phyloP scores from a whole-genome alignment of 345 rosid genomes.

The Anacardium occidentale region DNA sequence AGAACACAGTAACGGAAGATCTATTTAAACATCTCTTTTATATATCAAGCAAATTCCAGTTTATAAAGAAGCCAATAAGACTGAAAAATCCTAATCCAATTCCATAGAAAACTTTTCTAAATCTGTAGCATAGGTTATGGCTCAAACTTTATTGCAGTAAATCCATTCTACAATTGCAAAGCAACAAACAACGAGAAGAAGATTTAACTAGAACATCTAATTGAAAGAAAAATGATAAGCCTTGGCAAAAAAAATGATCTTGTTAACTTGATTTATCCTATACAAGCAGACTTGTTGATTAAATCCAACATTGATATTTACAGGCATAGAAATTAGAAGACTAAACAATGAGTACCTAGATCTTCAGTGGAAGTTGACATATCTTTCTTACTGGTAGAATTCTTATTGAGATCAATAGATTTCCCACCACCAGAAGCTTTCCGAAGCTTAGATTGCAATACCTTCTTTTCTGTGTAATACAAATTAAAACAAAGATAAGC shows the following conservation, averaged over 20 bases:
- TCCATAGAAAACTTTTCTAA: not conserved
- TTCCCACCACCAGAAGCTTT: slow-evolving; percentile 65
- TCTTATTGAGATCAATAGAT: slow-evolving; percentile 41
- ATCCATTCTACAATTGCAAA: not conserved
- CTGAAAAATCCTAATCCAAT: not conserved
- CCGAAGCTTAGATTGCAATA: slow-evolving; percentile 77
- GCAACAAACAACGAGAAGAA: not conserved
- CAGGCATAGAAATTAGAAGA: not conserved
- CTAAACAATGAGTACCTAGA: slow-evolving; percentile 53
- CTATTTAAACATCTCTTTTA: not conserved
- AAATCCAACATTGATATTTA: slow-evolving; percentile 10
- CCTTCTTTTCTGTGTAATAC: slow-evolving; percentile 75
- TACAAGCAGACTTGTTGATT: slow-evolving; percentile 5
- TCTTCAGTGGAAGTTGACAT: slow-evolving; percentile 84
- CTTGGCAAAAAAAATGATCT: not conserved
- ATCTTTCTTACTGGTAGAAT: slow-evolving; percentile 46
- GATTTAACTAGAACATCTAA: not conserved
- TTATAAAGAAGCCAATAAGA: not conserved
- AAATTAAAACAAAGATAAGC: slow-evolving; percentile 17
- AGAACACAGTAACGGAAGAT: not conserved
- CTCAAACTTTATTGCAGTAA: not conserved
- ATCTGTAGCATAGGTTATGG: not conserved
- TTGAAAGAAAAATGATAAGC: not conserved
- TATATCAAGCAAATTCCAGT: not conserved
- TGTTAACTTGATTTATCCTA: not conserved